These are phyloP conservation scores for Oryza glaberrima DNA, from an alignment of 176 grass and related monocot genomes.

Conservation along the genomic window DNA sequence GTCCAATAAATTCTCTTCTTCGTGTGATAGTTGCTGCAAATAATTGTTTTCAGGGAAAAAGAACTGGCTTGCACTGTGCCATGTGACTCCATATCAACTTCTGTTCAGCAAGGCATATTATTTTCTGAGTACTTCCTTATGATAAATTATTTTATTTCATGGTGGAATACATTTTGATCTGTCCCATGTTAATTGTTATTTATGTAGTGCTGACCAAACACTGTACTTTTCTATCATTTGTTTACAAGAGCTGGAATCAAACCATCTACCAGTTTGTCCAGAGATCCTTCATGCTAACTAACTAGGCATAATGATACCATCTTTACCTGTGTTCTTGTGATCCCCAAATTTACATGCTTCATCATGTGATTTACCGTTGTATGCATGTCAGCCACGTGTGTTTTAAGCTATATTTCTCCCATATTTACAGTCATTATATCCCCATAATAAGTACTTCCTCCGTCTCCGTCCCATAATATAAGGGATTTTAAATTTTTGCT, in stretches of 20 bases:
- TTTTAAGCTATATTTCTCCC: constrained; percentile 5
- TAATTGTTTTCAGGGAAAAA: background rate
- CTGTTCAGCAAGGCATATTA: constrained; percentile 44
- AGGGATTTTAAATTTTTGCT: no score
- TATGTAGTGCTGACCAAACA: constrained; percentile 39
- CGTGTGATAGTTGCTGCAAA: constrained; percentile 23
- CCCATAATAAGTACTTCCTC: background rate
- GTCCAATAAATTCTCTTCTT: constrained; percentile 2
- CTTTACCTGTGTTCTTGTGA: constrained; percentile 1
- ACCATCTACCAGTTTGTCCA: constrained; percentile 11
- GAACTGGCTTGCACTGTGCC: constrained; percentile 29
- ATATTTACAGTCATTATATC: background rate
- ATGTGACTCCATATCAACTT: constrained; percentile 61
- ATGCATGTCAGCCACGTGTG: background rate
- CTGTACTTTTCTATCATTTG: constrained; percentile 43
- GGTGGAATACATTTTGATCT: constrained; percentile 58
- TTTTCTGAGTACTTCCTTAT: constrained; percentile 14
- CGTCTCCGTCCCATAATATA: no score
- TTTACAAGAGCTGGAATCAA: constrained; percentile 36
- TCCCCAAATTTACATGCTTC: background rate
- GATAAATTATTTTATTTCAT: constrained; percentile 65
- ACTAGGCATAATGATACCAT: constrained; percentile 15
- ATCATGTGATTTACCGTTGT: background rate
- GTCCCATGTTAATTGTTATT: constrained; percentile 51
- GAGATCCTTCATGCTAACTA: constrained; percentile 30